These are phyloP conservation scores for Aspergillus texensis DNA, from an alignment of 2,329 filamentous ascomycete species.

Conservation along the genomic window DNA sequence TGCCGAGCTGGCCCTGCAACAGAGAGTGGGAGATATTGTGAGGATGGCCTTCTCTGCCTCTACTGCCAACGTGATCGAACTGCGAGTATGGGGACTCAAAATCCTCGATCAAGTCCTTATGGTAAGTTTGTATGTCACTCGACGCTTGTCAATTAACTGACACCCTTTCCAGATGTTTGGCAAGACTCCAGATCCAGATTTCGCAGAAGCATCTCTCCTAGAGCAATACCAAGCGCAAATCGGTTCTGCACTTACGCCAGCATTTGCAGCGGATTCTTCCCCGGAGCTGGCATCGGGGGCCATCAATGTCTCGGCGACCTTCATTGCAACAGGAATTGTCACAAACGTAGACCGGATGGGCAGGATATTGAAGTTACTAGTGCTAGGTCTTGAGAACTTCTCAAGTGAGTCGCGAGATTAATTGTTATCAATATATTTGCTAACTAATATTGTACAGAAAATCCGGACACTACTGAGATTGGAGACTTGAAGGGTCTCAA, in stretches of 20 bases:
- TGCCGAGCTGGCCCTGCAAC: conserved; percentile 77
- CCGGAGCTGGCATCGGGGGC: conserved; percentile 94
- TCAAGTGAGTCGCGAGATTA: conserved; percentile 56
- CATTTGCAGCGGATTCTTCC: conserved; percentile 93
- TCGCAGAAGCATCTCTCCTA: conserved; percentile 91
- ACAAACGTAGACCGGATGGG: conserved; percentile 99
- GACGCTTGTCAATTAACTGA: conserved; percentile 2
- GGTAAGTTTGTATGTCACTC: conserved; percentile 33
- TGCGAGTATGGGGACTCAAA: conserved; percentile 87
- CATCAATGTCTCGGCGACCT: conserved; percentile 96
- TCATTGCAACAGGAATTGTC: conserved; percentile 95
- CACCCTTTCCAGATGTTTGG: conserved; percentile 72
- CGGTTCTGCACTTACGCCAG: conserved; percentile 91
- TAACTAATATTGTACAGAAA: conserved; percentile 45
- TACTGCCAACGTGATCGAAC: conserved; percentile 85
- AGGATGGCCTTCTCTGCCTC: conserved; percentile 97
- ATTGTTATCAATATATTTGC: background rate
- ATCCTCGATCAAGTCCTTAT: conserved; percentile 93
- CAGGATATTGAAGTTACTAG: conserved; percentile 89
- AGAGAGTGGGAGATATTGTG: conserved; percentile 86
- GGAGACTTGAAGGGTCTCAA: conserved; percentile 91
- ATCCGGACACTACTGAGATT: conserved; percentile 80
- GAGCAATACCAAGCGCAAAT: conserved; percentile 99
- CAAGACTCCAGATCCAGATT: conserved; percentile 92
- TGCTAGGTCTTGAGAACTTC: conserved; percentile 89